A percentile compares a stretch with the other conserved stretches of the same genome.
These are phyloP conservation scores for Coemansia sp. DNA, from an alignment of 192 early-diverging fungal genomes.

Conservation along the genomic window DNA sequence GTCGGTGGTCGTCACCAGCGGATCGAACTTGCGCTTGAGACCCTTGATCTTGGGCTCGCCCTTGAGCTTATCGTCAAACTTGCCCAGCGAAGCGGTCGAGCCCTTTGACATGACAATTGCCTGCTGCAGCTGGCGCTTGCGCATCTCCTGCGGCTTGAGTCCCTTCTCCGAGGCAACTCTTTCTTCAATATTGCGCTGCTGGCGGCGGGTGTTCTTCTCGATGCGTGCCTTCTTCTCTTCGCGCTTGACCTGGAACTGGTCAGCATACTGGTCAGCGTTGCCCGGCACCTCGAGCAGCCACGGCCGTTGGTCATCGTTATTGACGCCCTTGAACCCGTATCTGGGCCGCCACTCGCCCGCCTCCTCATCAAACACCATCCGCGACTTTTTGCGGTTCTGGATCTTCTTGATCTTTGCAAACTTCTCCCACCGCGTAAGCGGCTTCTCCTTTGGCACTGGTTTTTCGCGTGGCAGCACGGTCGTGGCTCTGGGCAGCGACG, in stretches of 20 bases:
- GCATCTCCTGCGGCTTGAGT: conserved; percentile 59
- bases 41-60: conserved; percentile 87
- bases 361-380: conserved; percentile 83
- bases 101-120: conserved; percentile 74
- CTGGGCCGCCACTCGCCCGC: conserved; percentile 80
- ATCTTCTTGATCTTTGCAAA: conserved; percentile 98
- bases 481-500: conserved; percentile 67
- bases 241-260: conserved; percentile 75
- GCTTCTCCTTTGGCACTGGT: conserved; percentile 86
- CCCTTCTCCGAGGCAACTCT: conserved; percentile 58
- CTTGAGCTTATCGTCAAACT: conserved; percentile 81
- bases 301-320: conserved; percentile 74
- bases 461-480: conserved; percentile 85
- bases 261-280: conserved; percentile 79
- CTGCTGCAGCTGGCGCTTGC: conserved; percentile 73
- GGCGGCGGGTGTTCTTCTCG: conserved; percentile 85
- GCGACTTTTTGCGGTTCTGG: conserved; percentile 76
- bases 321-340: conserved; percentile 86
- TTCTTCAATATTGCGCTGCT: conserved; percentile 85
- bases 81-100: conserved; percentile 88
- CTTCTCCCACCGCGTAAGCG: conserved; percentile 96
- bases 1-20: conserved; percentile 62
- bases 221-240: conserved; percentile 89
- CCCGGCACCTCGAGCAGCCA: conserved; percentile 95
- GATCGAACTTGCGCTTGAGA: conserved; percentile 69